A percentile compares a stretch with the other conserved stretches of the same genome.
Conservation (phyloP, 495 filamentous ascomycete species). For the Aspergillus olivimuriae region DNA sequence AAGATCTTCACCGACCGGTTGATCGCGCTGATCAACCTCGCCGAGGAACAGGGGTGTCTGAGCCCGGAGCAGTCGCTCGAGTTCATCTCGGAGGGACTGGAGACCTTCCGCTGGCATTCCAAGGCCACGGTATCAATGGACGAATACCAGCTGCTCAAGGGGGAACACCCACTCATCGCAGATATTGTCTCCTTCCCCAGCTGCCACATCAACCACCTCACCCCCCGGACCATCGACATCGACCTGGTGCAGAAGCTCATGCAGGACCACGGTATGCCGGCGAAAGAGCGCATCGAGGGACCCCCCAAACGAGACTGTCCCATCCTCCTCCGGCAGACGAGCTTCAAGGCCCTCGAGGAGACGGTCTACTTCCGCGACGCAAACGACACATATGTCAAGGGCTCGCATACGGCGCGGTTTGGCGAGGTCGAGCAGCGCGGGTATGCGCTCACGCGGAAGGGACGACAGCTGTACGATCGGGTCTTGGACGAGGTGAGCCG, state of each 20-base stretch:
- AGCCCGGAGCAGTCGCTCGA: conserved; percentile 15
- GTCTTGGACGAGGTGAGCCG: conserved; percentile 16
- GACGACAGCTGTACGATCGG: conserved; percentile 32
- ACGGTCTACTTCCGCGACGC: conserved; percentile 24
- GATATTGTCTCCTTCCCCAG: conserved; percentile 36
- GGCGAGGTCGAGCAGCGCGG: conserved; percentile 41
- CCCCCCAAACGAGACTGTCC: conserved; percentile 29
- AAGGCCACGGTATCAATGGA: conserved; percentile 28
- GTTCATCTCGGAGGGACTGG: conserved; percentile 28
- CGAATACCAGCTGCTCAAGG: conserved; percentile 29
- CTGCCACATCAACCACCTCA: conserved; percentile 42
- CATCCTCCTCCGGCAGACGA: conserved; percentile 37
- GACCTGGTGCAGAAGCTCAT: conserved; percentile 30
- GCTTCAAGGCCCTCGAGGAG: conserved; percentile 38
- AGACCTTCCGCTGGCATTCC: conserved; percentile 37
- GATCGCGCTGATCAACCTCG: conserved; percentile 17
- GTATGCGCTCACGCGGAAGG: conserved; percentile 31
- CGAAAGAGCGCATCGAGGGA: conserved; percentile 37
- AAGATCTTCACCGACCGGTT: conserved; percentile 31
- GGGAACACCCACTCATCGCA: conserved; percentile 35
- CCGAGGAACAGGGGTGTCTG: conserved; percentile 17
- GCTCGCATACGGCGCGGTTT: conserved; percentile 37
- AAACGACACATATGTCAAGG: conserved; percentile 13
- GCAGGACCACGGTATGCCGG: conserved; percentile 25
- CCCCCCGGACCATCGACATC: conserved; percentile 40